Base-by-base conservation (phyloP, 768 basidiomycete genomes). In the Lentinus tigrinus region DNA sequence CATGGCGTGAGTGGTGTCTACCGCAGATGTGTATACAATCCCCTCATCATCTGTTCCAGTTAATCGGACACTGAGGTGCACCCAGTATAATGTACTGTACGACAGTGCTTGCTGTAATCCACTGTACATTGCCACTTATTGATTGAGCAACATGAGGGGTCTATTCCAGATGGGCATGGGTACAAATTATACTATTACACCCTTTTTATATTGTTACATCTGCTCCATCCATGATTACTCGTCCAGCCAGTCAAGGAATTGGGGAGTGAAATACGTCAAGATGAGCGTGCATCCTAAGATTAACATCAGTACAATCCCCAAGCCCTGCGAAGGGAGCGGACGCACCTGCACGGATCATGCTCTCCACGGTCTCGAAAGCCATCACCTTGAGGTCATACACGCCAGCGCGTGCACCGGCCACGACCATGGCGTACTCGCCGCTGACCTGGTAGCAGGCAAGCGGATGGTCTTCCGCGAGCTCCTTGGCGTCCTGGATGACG, bases 391-490 rank as follows among this genome's bases (percentile, higher is more conserved):
- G 75, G 58, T 91, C 90, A 67, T 96, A 98, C n/a, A 98, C 90
- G 11, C 96, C 96, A 3, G 93, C 93, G 3, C 79, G 77, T 9
- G 97, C 97, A 36, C 95, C 97, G 0, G 97, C 96, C 54, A 90
- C 88, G 28, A 99, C 78, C 97, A 98, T 98, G 10, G 96, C 94
- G 63, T 91, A 98, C 73, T 98, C 97, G 3, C 97, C 97, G 55
- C 93, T 95, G 49, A 99, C 97, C 74, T 95, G 92, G 73, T 98
- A 99, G 67, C 91, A 93, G 0, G 97, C 97, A n/a, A 97, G 79
- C 2, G 96, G 96, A 66, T 92, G 89, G 69, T 96, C 87, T 0
- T 85, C 84, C 5, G 91, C 87, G 42, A 97, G 80, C 63, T 85
- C 74, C 3, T 87, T 84, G 16, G 93, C 93, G 67, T 97, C 93